These are phyloP conservation scores for Hemileccinum impolitum DNA, from an alignment of 768 basidiomycete species.

Conservation along the genomic window DNA sequence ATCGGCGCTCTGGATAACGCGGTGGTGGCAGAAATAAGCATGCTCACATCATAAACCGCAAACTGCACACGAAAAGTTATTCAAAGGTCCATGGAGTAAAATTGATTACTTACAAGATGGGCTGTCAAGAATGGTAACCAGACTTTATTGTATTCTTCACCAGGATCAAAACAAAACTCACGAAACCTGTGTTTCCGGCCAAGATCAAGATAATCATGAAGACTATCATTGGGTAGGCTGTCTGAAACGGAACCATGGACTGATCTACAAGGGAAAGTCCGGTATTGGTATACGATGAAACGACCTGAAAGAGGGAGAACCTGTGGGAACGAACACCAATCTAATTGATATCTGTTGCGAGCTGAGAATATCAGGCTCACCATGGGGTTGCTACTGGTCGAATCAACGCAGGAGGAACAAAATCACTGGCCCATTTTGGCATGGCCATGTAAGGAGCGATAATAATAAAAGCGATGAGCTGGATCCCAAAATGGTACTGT, in stretches of 20 bases:
- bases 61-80: slow-evolving; percentile 35
- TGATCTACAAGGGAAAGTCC: slow-evolving; percentile 85
- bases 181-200: slow-evolving; percentile 92
- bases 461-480: slow-evolving; percentile 66
- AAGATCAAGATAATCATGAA: slow-evolving; percentile 72
- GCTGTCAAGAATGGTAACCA: slow-evolving; percentile 42
- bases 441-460: slow-evolving; percentile 79
- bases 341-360: neutral
- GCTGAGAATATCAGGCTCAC: slow-evolving; percentile 38
- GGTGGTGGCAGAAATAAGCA: neutral
- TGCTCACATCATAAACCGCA: slow-evolving; percentile 82
- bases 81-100: neutral
- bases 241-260: slow-evolving; percentile 91
- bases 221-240: slow-evolving; percentile 77
- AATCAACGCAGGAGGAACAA: slow-evolving; percentile 57
- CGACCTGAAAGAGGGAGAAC: slow-evolving; percentile 82
- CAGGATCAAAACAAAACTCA: slow-evolving; percentile 43
- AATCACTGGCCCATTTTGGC: slow-evolving; percentile 54
- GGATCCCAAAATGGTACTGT: slow-evolving; percentile 77
- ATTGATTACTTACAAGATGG: slow-evolving; percentile 67
- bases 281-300: slow-evolving; percentile 86
- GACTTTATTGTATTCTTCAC: neutral
- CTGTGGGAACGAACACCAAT: slow-evolving; percentile 34
- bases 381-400: slow-evolving; percentile 59
- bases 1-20: slow-evolving; percentile 2